These are phyloP conservation scores for Coprinellus aureogranulatus DNA, from an alignment of 768 basidiomycete genomes.

Conservation along the genomic window DNA sequence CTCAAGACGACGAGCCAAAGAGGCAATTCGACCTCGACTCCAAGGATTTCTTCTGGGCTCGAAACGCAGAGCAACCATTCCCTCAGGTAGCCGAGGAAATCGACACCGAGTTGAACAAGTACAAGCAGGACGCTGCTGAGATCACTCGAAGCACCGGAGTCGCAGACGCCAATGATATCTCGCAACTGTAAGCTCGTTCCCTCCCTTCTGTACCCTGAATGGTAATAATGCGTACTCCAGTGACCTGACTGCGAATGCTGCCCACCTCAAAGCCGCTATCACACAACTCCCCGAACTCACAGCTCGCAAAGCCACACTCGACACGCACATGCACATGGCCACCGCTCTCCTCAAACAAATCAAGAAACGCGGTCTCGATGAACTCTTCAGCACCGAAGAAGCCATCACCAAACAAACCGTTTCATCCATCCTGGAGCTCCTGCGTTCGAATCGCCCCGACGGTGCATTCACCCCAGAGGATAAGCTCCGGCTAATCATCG, in stretches of 20 bases:
- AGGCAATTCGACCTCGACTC: slow-evolving; percentile 90
- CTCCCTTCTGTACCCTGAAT: neutral
- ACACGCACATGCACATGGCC: slow-evolving; percentile 99
- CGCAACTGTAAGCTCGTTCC: slow-evolving; percentile 70
- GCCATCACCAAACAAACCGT: slow-evolving; percentile 81
- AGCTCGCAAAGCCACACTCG: slow-evolving; percentile 92
- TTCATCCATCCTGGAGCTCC: slow-evolving; percentile 76
- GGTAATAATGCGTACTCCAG: slow-evolving; percentile 35
- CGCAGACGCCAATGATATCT: slow-evolving; percentile 91
- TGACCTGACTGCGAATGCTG: slow-evolving; percentile 89
- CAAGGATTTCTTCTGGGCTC: slow-evolving; percentile 99
- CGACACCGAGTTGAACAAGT: slow-evolving; percentile 84
- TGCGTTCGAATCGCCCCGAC: slow-evolving; percentile 71
- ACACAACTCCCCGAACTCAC: slow-evolving; percentile 96
- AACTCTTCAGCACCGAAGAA: slow-evolving; percentile 96
- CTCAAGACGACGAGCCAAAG: slow-evolving; percentile 63
- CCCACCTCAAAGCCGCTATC: slow-evolving; percentile 94
- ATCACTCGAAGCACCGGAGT: slow-evolving; percentile 95
- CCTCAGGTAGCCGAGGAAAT: slow-evolving; percentile 99
- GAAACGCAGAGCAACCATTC: slow-evolving; percentile 94
- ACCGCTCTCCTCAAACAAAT: slow-evolving; percentile 93
- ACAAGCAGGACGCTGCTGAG: slow-evolving; percentile 95
- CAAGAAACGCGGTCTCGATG: slow-evolving; percentile 91
- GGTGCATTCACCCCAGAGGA: slow-evolving; percentile 70
- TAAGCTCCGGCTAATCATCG: slow-evolving; percentile 91